phyloP scores from a whole-genome alignment of 768 basidiomycete genomes.

The Tylopilus cervinicoccineus region DNA sequence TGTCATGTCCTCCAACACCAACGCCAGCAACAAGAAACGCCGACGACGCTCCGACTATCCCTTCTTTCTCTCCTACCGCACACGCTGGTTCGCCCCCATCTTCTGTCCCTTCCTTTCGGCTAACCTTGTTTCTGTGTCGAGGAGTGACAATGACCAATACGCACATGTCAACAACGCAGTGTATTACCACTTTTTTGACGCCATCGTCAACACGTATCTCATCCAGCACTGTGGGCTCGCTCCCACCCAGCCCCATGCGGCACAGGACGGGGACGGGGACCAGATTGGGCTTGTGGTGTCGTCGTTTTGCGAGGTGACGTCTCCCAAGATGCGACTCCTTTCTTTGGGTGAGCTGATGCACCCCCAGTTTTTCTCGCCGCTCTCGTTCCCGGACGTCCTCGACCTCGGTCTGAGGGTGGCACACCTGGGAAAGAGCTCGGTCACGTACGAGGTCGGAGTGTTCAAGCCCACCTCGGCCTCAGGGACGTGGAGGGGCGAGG shows the following conservation, averaged over 20 bases:
- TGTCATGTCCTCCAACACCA: background rate
- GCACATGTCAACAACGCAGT: constrained; percentile 77
- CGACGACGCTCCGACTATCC: constrained; percentile 50
- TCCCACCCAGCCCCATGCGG: constrained; percentile 39
- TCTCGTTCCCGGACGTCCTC: constrained; percentile 69
- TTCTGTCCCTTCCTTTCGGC: background rate
- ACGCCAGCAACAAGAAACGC: constrained; percentile 28
- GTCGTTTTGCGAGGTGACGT: constrained; percentile 63
- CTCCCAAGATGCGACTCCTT: no score
- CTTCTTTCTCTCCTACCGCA: constrained; percentile 60
- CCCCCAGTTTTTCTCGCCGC: constrained; percentile 60
- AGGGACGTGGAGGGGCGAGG: constrained; percentile 6
- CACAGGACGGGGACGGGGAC: constrained; percentile 8
- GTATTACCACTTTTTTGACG: constrained; percentile 82
- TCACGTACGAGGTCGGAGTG: constrained; percentile 75
- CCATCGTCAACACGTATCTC: constrained; percentile 76
- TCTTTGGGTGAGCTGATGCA: no score
- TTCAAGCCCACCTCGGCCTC: constrained; percentile 43
- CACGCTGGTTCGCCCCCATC: constrained; percentile 52
- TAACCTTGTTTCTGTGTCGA: constrained; percentile 35
- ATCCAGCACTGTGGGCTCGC: constrained; percentile 57
- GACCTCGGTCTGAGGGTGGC: constrained; percentile 67
- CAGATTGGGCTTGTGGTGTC: constrained; percentile 76
- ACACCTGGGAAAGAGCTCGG: constrained; percentile 70
- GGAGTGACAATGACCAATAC: constrained; percentile 89